These are phyloP conservation scores for Alternaria sp. DNA, from an alignment of 2,329 filamentous ascomycete genomes.

Conservation along the genomic window DNA sequence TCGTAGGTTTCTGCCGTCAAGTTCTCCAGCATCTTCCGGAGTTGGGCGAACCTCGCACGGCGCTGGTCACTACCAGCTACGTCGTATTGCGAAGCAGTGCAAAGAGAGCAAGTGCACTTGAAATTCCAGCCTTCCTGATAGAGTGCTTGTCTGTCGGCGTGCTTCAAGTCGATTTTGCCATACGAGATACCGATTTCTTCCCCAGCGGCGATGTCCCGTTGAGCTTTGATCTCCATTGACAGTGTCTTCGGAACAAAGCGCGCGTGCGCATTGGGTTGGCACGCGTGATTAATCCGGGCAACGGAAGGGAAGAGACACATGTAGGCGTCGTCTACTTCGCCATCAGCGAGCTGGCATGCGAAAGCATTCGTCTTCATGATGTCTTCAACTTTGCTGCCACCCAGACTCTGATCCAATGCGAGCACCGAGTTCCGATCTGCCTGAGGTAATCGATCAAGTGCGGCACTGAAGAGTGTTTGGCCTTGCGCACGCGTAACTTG, in stretches of 20 bases:
- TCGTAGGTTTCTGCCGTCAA: conserved; percentile 29
- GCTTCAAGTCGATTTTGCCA: conserved; percentile 25
- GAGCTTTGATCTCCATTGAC: conserved; percentile 30
- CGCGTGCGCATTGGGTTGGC: conserved; percentile 30
- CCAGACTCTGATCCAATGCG: conserved; percentile 22
- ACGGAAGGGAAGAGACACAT: conserved; percentile 33
- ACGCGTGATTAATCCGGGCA: conserved; percentile 34
- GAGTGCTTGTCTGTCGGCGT: conserved; percentile 21
- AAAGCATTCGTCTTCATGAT: conserved; percentile 35
- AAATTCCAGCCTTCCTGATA: conserved; percentile 33
- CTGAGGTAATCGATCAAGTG: conserved; percentile 12
- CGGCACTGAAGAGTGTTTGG: conserved; percentile 17
- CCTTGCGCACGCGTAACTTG: conserved; percentile 15
- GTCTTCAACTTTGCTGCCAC: conserved; percentile 22
- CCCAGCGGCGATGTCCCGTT: conserved; percentile 22
- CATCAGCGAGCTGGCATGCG: conserved; percentile 28
- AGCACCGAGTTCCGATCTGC: conserved; percentile 13
- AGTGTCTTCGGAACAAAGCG: conserved; percentile 25
- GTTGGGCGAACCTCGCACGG: conserved; percentile 20
- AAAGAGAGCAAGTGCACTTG: conserved; percentile 29
- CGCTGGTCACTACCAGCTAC: conserved; percentile 27
- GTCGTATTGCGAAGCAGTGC: conserved; percentile 19
- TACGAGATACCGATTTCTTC: conserved; percentile 35
- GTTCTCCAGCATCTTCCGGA: conserved; percentile 19
- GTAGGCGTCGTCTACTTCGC: conserved; percentile 25